Evolutionary conservation across 441 rosid genomes (phyloP).

Genomic region (Eutrema salsugineum): DNA sequence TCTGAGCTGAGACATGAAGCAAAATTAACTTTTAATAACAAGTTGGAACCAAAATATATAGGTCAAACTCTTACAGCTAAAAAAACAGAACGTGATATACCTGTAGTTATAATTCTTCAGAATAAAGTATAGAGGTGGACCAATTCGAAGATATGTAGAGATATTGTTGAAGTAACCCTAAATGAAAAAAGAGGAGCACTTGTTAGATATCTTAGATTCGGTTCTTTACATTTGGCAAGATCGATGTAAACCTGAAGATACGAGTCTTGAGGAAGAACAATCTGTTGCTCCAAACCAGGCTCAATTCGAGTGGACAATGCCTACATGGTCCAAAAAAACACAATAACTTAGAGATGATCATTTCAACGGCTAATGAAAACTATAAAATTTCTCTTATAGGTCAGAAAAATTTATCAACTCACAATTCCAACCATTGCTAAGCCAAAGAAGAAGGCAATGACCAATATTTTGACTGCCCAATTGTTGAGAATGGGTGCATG

Average conservation of each 20-base stretch:
- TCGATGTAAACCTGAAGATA: slow-evolving; percentile 81
- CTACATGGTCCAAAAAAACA: slow-evolving; percentile 37
- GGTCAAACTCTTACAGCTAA: background rate
- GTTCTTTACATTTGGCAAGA: background rate
- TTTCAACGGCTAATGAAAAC: background rate
- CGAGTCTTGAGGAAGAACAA: slow-evolving; percentile 96
- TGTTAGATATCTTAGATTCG: slow-evolving; percentile 14
- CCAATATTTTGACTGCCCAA: slow-evolving; percentile 81
- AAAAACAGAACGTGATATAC: slow-evolving; percentile 35
- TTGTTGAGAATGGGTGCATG: slow-evolving; percentile 82
- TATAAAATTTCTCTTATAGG: background rate
- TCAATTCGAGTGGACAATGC: slow-evolving; percentile 86
- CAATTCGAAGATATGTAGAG: slow-evolving; percentile 85
- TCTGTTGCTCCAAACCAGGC: slow-evolving; percentile 96
- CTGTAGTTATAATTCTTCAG: slow-evolving; percentile 93
- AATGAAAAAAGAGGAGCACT: slow-evolving; percentile 22
- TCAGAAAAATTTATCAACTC: slow-evolving; percentile 40
- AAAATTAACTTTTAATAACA: background rate
- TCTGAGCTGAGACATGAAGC: slow-evolving; percentile 73
- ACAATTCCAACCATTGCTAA: slow-evolving; percentile 82
- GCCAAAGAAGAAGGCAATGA: slow-evolving; percentile 73
- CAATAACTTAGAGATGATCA: background rate
- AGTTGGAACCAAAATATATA: background rate
- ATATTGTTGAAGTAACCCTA: slow-evolving; percentile 92
- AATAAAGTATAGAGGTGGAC: slow-evolving; percentile 93